phyloP scores from a whole-genome alignment of 164 flowering plant genomes.

The Aristolochia californica region DNA sequence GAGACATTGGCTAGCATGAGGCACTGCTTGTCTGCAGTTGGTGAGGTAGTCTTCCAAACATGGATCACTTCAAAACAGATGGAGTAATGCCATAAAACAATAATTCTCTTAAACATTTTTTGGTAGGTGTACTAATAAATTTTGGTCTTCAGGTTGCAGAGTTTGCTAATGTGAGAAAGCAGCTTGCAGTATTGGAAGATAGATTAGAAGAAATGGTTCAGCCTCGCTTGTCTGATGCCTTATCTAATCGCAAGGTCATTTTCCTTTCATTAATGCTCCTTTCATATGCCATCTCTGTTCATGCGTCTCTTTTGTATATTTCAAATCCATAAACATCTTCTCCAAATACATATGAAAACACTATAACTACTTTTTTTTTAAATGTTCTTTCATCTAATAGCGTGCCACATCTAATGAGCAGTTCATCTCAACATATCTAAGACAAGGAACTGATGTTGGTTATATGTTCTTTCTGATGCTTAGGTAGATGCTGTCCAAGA shows the following conservation, averaged over 20 bases:
- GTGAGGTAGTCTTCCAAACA: constrained; percentile 53
- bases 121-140: neutral
- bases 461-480: neutral
- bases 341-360: too few species aligned
- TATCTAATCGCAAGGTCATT: constrained; percentile 71
- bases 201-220: constrained; percentile 93
- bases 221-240: constrained; percentile 87
- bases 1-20: constrained; percentile 99
- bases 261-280: neutral
- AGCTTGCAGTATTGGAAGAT: constrained; percentile 94
- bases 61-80: neutral
- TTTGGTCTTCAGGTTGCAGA: constrained; percentile 75
- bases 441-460: too few species aligned
- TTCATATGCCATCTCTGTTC: neutral
- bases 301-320: neutral
- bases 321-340: too few species aligned
- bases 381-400: neutral
- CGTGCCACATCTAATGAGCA: too few species aligned
- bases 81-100: too few species aligned
- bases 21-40: constrained; percentile 95
- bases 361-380: neutral
- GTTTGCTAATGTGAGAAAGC: constrained; percentile 95
- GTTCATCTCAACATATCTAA: too few species aligned
- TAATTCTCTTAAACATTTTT: too few species aligned
- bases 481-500: constrained; percentile 85